Percentiles rank a stretch among this genome's conserved stretches.
phyloP scores from a whole-genome alignment of 2,329 filamentous ascomycete genomes.

The Fusarium buxicola region DNA sequence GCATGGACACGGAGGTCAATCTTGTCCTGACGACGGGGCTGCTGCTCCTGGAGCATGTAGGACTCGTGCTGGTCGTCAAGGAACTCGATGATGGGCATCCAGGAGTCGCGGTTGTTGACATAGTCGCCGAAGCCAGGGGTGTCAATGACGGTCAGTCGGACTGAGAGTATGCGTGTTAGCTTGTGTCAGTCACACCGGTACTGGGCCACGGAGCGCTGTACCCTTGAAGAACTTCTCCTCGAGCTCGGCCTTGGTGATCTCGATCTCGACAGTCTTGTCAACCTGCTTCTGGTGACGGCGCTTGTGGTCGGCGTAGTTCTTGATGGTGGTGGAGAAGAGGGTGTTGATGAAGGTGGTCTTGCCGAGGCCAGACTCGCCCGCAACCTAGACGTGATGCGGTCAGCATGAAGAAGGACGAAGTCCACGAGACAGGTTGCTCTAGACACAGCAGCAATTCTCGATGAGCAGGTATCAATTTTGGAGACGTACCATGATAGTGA shows the following conservation, averaged over 20 bases:
- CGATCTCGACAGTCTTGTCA: slow-evolving; percentile 99
- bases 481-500: slow-evolving; percentile 93
- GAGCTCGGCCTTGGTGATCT: slow-evolving; percentile 99
- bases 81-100: slow-evolving; percentile 99
- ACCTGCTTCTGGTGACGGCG: slow-evolving; percentile 99
- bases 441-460: neutral
- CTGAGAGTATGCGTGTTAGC: slow-evolving; percentile 60
- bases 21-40: slow-evolving; percentile 97
- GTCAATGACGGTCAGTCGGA: slow-evolving; percentile 98
- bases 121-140: slow-evolving; percentile 99
- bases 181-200: slow-evolving; percentile 5
- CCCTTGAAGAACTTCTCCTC: slow-evolving; percentile 99
- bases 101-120: slow-evolving; percentile 99
- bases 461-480: neutral
- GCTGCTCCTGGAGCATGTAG: slow-evolving; percentile 99
- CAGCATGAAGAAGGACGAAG: slow-evolving; percentile 16
- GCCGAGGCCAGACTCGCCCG: slow-evolving; percentile 96
- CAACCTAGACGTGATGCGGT: slow-evolving; percentile 71
- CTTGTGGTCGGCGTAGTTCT: slow-evolving; percentile 99
- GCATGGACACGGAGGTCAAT: slow-evolving; percentile 99
- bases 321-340: slow-evolving; percentile 99
- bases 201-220: slow-evolving; percentile 55
- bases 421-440: slow-evolving; percentile 1
- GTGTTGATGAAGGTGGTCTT: slow-evolving; percentile 99
- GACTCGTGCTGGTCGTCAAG: slow-evolving; percentile 99